Evolutionary conservation across 2,329 filamentous ascomycete species (phyloP).

Genomic region (Myriosclerotinia curreyana): DNA sequence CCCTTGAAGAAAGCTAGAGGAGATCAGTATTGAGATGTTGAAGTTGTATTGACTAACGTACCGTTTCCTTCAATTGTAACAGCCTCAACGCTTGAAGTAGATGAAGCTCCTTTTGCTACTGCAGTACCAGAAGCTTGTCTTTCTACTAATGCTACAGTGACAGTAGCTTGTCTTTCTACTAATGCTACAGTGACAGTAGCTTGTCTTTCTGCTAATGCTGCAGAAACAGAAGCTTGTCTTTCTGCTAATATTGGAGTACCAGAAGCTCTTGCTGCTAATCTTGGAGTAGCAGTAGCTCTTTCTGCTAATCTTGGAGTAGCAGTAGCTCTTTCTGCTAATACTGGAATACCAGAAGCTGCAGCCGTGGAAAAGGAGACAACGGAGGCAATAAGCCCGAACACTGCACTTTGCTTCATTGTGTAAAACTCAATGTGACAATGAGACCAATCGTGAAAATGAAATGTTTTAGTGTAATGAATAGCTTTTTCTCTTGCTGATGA

Average conservation of each 20-base stretch:
- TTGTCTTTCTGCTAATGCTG: too few species aligned
- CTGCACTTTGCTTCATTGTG: slow-evolving; percentile 22
- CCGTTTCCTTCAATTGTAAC: slow-evolving; percentile 36
- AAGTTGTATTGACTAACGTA: slow-evolving; percentile 16
- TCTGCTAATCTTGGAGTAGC: slow-evolving; percentile 23
- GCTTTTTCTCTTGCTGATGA: not conserved
- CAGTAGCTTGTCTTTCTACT: too few species aligned
- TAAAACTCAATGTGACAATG: not conserved
- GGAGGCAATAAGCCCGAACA: slow-evolving; percentile 13
- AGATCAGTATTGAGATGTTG: not conserved
- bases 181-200: too few species aligned
- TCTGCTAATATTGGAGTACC: too few species aligned
- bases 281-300: slow-evolving; percentile 29
- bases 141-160: too few species aligned
- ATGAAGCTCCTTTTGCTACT: slow-evolving; percentile 29
- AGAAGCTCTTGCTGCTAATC: too few species aligned
- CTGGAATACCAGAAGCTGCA: slow-evolving; percentile 24
- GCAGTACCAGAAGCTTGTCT: too few species aligned
- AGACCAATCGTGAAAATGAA: not conserved
- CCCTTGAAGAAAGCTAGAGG: slow-evolving; percentile 38
- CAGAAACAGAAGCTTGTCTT: too few species aligned
- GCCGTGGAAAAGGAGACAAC: slow-evolving; percentile 17
- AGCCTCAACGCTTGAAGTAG: slow-evolving; percentile 27
- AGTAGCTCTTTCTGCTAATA: slow-evolving; percentile 29
- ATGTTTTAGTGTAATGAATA: not conserved